These are phyloP conservation scores for Endoconidiophora polonica DNA, from an alignment of 2,329 filamentous ascomycete genomes.

Conservation along the genomic window DNA sequence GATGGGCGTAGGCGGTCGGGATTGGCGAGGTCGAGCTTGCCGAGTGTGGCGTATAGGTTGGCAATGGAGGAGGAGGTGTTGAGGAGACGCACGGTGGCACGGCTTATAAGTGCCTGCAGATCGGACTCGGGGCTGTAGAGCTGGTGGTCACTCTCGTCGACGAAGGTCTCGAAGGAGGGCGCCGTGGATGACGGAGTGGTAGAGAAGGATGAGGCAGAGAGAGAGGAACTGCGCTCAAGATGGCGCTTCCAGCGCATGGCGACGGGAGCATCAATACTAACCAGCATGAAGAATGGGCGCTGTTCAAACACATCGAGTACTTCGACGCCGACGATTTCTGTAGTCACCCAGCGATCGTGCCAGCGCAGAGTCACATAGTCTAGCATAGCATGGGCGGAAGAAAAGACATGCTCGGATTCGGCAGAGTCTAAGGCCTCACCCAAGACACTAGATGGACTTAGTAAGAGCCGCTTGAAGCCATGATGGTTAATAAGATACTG, in stretches of 20 bases:
- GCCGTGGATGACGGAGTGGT: constrained; percentile 17
- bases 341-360: constrained; percentile 72
- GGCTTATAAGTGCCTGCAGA: constrained; percentile 60
- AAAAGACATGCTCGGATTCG: constrained; percentile 30
- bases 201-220: neutral
- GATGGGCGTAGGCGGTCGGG: constrained; percentile 66
- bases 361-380: constrained; percentile 76
- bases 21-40: constrained; percentile 59
- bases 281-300: constrained; percentile 80
- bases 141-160: constrained; percentile 48
- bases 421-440: constrained; percentile 27
- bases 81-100: constrained; percentile 68
- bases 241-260: constrained; percentile 70
- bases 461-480: constrained; percentile 57
- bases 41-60: constrained; percentile 55
- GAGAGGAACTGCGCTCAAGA: constrained; percentile 28
- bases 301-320: constrained; percentile 59
- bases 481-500: constrained; percentile 74
- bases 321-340: constrained; percentile 57
- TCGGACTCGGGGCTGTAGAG: constrained; percentile 52
- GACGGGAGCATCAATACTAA: constrained; percentile 83
- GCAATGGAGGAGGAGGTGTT: constrained; percentile 63
- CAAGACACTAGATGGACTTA: constrained; percentile 34
- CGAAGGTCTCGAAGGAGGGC: constrained; percentile 35
- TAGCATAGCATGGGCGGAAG: constrained; percentile 49